These are phyloP conservation scores for Paramecium biaurelia DNA, from an alignment of 73 alveolate genomes.

Conservation along the genomic window DNA sequence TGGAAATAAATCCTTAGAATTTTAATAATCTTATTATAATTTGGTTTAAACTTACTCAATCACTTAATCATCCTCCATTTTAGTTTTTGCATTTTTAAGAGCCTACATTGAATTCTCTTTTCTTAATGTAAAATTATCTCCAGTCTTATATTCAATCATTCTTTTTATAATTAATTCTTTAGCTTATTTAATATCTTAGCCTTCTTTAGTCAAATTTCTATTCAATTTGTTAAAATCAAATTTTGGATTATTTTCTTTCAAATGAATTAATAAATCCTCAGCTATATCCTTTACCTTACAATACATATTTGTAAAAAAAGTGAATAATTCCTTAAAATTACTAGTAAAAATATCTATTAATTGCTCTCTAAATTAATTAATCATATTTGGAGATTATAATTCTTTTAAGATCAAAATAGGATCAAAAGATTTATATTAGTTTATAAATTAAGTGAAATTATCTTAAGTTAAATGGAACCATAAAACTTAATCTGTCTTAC, in stretches of 20 bases:
- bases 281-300: not conserved
- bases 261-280: not conserved
- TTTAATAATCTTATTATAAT: not conserved
- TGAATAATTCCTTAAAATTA: not conserved
- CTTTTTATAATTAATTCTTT: slow-evolving; percentile 30
- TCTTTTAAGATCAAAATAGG: not conserved
- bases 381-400: not conserved
- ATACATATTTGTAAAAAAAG: not conserved
- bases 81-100: not conserved
- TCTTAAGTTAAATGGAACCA: slow-evolving; percentile 41
- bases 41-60: not conserved
- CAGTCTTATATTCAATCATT: slow-evolving; percentile 26
- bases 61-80: slow-evolving; percentile 3
- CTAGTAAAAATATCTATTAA: not conserved
- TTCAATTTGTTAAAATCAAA: not conserved
- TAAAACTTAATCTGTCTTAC: slow-evolving; percentile 43
- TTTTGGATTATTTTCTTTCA: slow-evolving; percentile 38
- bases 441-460: not conserved
- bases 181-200: slow-evolving; percentile 26
- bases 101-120: not conserved
- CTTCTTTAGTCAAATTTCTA: not conserved
- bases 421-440: not conserved
- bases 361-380: slow-evolving; percentile 19
- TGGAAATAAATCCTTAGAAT: not conserved
- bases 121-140: not conserved